These are phyloP conservation scores for Fusarium sp. DNA, from an alignment of 2,329 filamentous ascomycete species.

Conservation along the genomic window DNA sequence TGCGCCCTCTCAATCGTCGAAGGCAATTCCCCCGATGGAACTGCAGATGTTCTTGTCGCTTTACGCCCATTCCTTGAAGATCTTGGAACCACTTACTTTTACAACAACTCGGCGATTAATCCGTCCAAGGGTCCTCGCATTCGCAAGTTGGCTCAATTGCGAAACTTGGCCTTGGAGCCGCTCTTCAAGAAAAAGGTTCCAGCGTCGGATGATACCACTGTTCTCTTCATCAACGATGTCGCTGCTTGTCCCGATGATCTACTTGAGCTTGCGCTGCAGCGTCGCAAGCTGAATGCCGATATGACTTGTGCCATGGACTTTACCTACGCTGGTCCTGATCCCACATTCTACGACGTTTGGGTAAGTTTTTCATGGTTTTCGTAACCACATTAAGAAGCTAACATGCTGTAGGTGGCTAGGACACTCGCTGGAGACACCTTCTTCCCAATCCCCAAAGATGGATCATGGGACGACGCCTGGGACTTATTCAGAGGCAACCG, in stretches of 20 bases:
- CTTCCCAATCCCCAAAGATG: slow-evolving; percentile 65
- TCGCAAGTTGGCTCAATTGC: slow-evolving; percentile 60
- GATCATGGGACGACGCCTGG: slow-evolving; percentile 62
- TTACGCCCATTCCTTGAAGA: slow-evolving; percentile 56
- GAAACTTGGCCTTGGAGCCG: slow-evolving; percentile 65
- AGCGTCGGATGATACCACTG: slow-evolving; percentile 55
- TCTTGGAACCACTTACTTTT: slow-evolving; percentile 57
- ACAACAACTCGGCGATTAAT: slow-evolving; percentile 58
- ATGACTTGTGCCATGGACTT: slow-evolving; percentile 73
- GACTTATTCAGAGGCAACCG: slow-evolving; percentile 66
- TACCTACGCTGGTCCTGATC: slow-evolving; percentile 58
- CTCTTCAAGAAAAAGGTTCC: slow-evolving; percentile 50
- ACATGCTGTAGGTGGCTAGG: slow-evolving; percentile 57
- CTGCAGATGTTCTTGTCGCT: slow-evolving; percentile 61
- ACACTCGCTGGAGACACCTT: slow-evolving; percentile 67
- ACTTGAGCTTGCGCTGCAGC: slow-evolving; percentile 67
- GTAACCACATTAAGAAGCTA: neutral
- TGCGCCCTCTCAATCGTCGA: slow-evolving; percentile 69
- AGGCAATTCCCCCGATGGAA: slow-evolving; percentile 67
- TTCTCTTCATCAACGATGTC: slow-evolving; percentile 68
- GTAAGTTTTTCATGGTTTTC: neutral
- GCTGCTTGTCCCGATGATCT: slow-evolving; percentile 67
- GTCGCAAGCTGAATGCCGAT: slow-evolving; percentile 59
- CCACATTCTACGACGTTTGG: slow-evolving; percentile 69
- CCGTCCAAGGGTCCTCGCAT: slow-evolving; percentile 61